phyloP scores from a whole-genome alignment of 2,329 filamentous ascomycete species.

The Monosporascus sp. region DNA sequence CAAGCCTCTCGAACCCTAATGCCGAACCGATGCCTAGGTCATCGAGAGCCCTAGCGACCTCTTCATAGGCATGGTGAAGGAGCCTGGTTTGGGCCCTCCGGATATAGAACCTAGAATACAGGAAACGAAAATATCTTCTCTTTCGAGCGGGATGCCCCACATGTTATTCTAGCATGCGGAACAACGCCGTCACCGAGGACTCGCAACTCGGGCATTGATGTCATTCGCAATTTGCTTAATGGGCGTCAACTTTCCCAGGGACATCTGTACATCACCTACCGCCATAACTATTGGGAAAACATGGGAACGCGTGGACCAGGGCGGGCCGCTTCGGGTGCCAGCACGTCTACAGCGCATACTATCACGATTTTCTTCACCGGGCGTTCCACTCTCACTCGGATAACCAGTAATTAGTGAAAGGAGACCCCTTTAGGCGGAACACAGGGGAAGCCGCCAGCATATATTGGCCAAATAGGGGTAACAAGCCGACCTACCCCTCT shows the following conservation, averaged over 20 bases:
- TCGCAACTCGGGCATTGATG: no score
- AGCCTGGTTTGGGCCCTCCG: no score
- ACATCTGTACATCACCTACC: slow-evolving; percentile 42
- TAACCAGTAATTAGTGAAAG: slow-evolving; percentile 45
- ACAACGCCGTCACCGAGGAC: no score
- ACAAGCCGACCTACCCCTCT: no score
- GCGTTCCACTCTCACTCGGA: slow-evolving; percentile 44
- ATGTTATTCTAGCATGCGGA: no score
- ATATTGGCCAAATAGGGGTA: slow-evolving; percentile 31
- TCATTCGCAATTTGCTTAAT: slow-evolving; percentile 35
- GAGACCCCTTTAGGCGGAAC: slow-evolving; percentile 41
- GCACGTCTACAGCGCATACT: slow-evolving; percentile 45
- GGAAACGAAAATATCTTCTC: no score
- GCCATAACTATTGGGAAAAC: slow-evolving; percentile 45
- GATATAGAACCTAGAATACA: no score
- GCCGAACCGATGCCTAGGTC: no score
- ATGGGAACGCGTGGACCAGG: slow-evolving; percentile 38
- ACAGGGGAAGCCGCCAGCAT: slow-evolving; percentile 46
- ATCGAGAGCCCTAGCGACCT: no score
- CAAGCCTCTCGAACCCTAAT: no score
- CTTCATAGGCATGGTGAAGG: no score
- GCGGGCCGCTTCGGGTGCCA: slow-evolving; percentile 44
- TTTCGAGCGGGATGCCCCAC: no score
- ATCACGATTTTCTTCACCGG: slow-evolving; percentile 41
- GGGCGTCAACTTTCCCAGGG: slow-evolving; percentile 38